Evolutionary conservation across 2,329 filamentous ascomycete species (phyloP), one percentile per base, ranked within the genome.

Genomic region (Hymenoscyphus salicellus): DNA sequence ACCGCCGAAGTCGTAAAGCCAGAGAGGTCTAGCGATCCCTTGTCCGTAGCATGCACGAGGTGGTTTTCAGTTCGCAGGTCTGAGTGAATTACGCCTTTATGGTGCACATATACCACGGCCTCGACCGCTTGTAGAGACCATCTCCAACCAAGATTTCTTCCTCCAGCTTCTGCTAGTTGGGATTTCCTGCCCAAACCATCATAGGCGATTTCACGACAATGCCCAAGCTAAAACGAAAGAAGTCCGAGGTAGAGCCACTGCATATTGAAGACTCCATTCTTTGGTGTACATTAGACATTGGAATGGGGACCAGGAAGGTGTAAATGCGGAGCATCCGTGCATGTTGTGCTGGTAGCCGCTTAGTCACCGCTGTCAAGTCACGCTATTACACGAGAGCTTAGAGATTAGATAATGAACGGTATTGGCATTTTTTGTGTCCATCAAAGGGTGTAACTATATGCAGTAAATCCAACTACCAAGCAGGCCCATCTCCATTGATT

Each of bases 1-100:
- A 43, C 52, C 61, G 41, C 64, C 58, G 62, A 66, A 66, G 59
- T 66, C 61, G 46, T 58, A 66, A 41, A 66, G 62, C 55, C 16
- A 23, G 20, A 57, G 28, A 4, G n/a, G n/a, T 33, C 55, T 57
- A 23, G 23, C 28, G 23, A 33, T 33, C 23, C 23, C 17, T 28
- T n/a, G 14, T n/a, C 17, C 20, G 23, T 57, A 5, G 23, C 26
- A n/a, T 57, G 55, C 7, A 57, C 55, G 5, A 57, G 55, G 55
- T 30, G 10, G 55, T 63, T 63, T 43, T 63, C 56, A 11, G 56
- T 55, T 33, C 61, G 55, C 28, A 63, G 56, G 32, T 63, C 55
- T 33, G 23, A 57, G 55, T 57, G 23, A 6, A 63, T 55, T 17
- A 63, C 61, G 55, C 61, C 61, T 14, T 41, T 26, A 14, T 30